Base-by-base conservation (phyloP, 1,139 yeast genomes). In the Kodamaea sp. region DNA sequence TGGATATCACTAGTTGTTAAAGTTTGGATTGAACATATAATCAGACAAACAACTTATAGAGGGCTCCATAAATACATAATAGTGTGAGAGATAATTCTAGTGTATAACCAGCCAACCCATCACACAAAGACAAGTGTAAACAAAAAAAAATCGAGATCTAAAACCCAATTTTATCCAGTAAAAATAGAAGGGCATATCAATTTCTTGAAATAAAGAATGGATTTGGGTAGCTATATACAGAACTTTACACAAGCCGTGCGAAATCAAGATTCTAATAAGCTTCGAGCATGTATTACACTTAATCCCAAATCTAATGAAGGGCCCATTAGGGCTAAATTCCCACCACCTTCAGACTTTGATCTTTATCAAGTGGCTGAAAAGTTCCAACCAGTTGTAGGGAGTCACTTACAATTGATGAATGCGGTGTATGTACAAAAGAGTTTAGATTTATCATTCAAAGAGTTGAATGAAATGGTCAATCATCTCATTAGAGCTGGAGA, bases 401-500 rank as follows among this genome's bases (percentile, higher is more conserved):
- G 60, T 8, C 70, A 75, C 45, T 50, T 73, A 25, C 54, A 58
- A 38, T 52, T 72, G 34, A 61, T 71, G 62, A 64, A 63, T 42
- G 58, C 72, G 12, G 62, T 68, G 27, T 64, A 70, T 44, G 47
- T 60, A 8, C 55, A 55, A 12, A 64, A 65, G 40, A 65, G 70
- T 41, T 60, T 73, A 31, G 65, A 62, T 31, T 45, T 44, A 29
- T 63, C 72, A 8, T 78, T 79, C 46, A 55, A 54, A 8, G 57
- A 60, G 35, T 59, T 70, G 37, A 64, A 70, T 36, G 70, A 65
- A 23, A 53, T 79, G 55, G 67, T 79, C 32, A 65, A 63, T 40
- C 55, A 67, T 11, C 53, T 81, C 40, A 80, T 81, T 44, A 65
- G 88, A 37, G 77, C 78, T 24, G 84, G 88, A 0, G 88, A 80